Percentiles rank a stretch among this genome's conserved stretches.
These are phyloP conservation scores for Asclepias syriaca DNA, from an alignment of 257 asterid species.

Conservation along the genomic window DNA sequence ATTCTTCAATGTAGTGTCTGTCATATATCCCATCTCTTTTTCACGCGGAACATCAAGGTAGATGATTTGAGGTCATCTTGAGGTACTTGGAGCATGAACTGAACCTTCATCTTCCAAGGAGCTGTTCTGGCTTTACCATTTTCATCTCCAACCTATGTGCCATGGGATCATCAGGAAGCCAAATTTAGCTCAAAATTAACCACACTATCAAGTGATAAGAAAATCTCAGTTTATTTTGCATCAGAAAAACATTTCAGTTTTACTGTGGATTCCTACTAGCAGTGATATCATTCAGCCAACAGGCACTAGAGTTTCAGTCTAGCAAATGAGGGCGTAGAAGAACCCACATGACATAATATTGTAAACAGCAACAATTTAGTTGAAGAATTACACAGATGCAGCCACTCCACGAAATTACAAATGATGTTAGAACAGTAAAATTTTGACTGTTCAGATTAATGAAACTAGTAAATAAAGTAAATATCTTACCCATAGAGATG, in stretches of 20 bases:
- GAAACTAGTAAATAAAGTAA: slow-evolving; percentile 1
- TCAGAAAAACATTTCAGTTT: not conserved
- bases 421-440: not conserved
- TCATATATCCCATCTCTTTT: slow-evolving; percentile 91
- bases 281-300: not conserved
- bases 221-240: not conserved
- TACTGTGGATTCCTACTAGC: not conserved
- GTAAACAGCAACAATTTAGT: not conserved
- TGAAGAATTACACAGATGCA: not conserved
- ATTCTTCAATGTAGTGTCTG: not conserved
- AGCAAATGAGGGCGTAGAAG: not conserved
- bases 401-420: not conserved
- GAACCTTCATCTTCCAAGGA: slow-evolving; percentile 93
- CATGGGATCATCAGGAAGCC: not conserved
- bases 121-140: slow-evolving; percentile 70
- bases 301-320: not conserved
- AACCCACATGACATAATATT: not conserved
- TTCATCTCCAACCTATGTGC: slow-evolving; percentile 70
- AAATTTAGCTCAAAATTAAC: not conserved
- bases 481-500: slow-evolving; percentile 84
- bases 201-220: not conserved
- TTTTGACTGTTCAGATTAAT: not conserved
- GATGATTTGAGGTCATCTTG: slow-evolving; percentile 73
- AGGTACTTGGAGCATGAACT: slow-evolving; percentile 93
- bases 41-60: slow-evolving; percentile 75